Conservation (phyloP, 768 basidiomycete species). For the Nidula microcarpa region DNA sequence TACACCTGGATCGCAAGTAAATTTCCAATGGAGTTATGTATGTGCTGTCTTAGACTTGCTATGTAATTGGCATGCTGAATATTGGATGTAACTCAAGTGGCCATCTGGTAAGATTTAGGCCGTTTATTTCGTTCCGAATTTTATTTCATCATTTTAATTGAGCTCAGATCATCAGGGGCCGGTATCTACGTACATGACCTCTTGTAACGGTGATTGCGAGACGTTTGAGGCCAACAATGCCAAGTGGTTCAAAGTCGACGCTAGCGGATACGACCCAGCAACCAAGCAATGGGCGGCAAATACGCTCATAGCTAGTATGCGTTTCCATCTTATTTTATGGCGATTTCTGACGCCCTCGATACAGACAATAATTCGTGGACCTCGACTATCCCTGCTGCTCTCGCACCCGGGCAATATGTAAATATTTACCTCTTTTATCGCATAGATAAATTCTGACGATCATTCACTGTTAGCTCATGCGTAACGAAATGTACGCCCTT, state of each 20-base stretch:
- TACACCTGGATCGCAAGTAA: constrained; percentile 35
- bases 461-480: constrained; percentile 37
- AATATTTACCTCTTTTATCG: constrained; percentile 10
- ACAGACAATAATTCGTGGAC: constrained; percentile 37
- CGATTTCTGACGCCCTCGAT: constrained; percentile 2
- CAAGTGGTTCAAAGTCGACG: constrained; percentile 49
- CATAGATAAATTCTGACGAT: neutral
- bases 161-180: constrained; percentile 43
- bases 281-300: constrained; percentile 38
- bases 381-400: constrained; percentile 35
- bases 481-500: constrained; percentile 42
- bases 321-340: constrained; percentile 4
- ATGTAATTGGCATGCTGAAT: too few species aligned
- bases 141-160: neutral
- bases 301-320: constrained; percentile 34
- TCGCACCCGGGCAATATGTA: constrained; percentile 48
- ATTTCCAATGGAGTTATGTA: constrained; percentile 43
- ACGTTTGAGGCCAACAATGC: constrained; percentile 31
- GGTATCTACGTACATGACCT: constrained; percentile 50
- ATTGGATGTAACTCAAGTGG: too few species aligned
- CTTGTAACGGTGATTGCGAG: constrained; percentile 42
- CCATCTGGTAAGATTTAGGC: too few species aligned
- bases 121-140: neutral
- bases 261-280: constrained; percentile 35
- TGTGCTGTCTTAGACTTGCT: constrained; percentile 8